A percentile compares a stretch with the other conserved stretches of the same genome.
Conservation (phyloP, 805 yeast species). For the Candida oleophila region DNA sequence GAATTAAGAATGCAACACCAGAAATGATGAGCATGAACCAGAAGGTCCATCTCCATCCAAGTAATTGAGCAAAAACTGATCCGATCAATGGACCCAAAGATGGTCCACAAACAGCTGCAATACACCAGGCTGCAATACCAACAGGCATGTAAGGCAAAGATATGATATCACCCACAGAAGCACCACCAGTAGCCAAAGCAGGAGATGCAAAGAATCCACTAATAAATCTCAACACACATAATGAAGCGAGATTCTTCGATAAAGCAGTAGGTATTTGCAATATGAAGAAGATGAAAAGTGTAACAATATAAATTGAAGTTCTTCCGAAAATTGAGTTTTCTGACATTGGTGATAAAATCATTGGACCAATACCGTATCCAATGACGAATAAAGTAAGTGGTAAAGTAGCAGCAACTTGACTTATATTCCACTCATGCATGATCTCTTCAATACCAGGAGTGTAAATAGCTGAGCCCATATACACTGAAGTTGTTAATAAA, state of each 20-base stretch:
- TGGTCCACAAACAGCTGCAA: constrained; percentile 56
- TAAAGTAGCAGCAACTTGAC: constrained; percentile 45
- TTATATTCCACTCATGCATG: constrained; percentile 44
- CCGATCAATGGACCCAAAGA: constrained; percentile 58
- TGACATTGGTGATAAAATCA: constrained; percentile 57
- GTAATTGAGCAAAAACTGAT: constrained; percentile 44
- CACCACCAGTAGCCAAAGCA: constrained; percentile 53
- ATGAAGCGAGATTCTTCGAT: constrained; percentile 47
- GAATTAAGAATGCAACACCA: constrained; percentile 34
- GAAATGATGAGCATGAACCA: constrained; percentile 48
- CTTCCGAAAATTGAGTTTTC: constrained; percentile 57
- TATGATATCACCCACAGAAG: constrained; percentile 48
- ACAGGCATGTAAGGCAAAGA: constrained; percentile 42
- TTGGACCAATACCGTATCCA: constrained; percentile 61
- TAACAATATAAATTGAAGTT: constrained; percentile 45
- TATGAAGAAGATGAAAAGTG: constrained; percentile 47
- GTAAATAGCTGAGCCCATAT: constrained; percentile 51
- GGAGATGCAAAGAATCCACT: constrained; percentile 58
- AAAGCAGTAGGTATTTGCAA: constrained; percentile 60
- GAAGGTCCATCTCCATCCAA: constrained; percentile 53
- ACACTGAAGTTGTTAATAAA: constrained; percentile 45
- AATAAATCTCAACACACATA: constrained; percentile 50
- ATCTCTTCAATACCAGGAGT: constrained; percentile 50
- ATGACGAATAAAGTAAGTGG: constrained; percentile 52
- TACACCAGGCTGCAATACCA: constrained; percentile 51